Evolutionary conservation across 2,329 filamentous ascomycete species (phyloP), one percentile per base, ranked within the genome.

Genomic region (Trichoderma oligosporum): DNA sequence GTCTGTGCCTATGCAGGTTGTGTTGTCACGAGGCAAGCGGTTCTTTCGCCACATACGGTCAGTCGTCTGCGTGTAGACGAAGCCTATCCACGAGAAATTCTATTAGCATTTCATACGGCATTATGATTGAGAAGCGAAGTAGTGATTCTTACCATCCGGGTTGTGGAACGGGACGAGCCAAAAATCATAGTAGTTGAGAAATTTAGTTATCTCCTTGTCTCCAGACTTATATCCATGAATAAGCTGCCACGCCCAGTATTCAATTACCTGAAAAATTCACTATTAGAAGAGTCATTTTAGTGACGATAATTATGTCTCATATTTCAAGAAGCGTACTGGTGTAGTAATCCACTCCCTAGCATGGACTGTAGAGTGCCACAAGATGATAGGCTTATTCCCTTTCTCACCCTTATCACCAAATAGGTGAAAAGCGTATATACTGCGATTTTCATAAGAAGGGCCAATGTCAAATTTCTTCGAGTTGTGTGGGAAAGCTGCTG

Each of bases 161-260:
- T 86, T 86, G 14, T 83, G 81, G 25, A 85, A 71, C 3, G 83
- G 83, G 59, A 85, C 76, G 61, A 88, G 78, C 68, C 85, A 86
- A 62, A 84, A 85, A 69, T 88, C 85, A 65, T 84, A 85, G 54
- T 76, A 80, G 68, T 86, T 76, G 18, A 86, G 74, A 52, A 81
- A 76, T 0, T 68, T 66, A 29, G 67, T 73, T 38, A 78, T 67
- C 3, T 70, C 66, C n/a, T 69, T 62, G 11, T 70, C 64, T 9
- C 67, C 67, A 22, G 64, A 71, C 38, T 63, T 65, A 64, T 81
- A 81, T 48, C 75, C 73, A 33, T 71, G 71, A 16, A 83, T 69
- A 27, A 85, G 71, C 27, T 74, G 68, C 61, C 76, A 77, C 8
- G 77, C 74, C n/a, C 82, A 68, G 65, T 82, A 84, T 66, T 84